These are phyloP conservation scores for Centaurea solstitialis DNA, from an alignment of 129 eudicot genomes.

Conservation along the genomic window DNA sequence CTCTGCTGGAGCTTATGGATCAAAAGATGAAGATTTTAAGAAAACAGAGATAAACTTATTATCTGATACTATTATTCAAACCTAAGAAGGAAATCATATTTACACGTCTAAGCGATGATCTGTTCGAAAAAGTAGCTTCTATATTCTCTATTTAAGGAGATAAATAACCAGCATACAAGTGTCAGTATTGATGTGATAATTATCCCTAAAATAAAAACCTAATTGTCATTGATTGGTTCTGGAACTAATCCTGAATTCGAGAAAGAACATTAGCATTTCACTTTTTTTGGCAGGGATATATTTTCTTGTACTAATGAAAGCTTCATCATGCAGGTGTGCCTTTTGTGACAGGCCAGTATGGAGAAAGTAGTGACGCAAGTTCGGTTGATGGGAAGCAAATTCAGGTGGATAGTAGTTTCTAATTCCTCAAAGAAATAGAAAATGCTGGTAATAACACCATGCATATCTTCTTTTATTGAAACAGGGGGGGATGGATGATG, in stretches of 20 bases:
- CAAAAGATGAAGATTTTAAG: background rate
- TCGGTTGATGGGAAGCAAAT: constrained; percentile 43
- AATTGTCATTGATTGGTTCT: background rate
- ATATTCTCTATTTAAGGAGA: constrained; percentile 12
- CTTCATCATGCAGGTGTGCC: constrained; percentile 40
- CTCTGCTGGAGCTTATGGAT: background rate
- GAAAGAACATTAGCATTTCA: constrained; percentile 11
- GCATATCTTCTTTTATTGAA: constrained; percentile 17
- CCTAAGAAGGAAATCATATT: background rate
- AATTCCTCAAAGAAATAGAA: constrained; percentile 27
- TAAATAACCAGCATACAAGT: constrained; percentile 8
- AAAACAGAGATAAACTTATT: background rate
- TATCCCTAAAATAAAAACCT: background rate
- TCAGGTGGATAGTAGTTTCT: constrained; percentile 66
- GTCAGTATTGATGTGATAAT: background rate
- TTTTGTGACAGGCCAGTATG: constrained; percentile 30
- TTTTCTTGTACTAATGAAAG: constrained; percentile 18
- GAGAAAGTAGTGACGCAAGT: constrained; percentile 42
- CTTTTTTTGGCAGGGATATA: background rate
- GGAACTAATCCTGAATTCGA: constrained; percentile 3
- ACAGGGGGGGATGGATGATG: constrained; percentile 54
- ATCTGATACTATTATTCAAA: background rate
- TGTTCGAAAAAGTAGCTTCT: background rate
- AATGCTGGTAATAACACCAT: constrained; percentile 4
- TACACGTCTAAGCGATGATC: background rate